Percentiles rank a stretch among this genome's conserved stretches.
phyloP scores from a whole-genome alignment of 1,284 basidiomycete genomes.

The Meripilus lineatus region DNA sequence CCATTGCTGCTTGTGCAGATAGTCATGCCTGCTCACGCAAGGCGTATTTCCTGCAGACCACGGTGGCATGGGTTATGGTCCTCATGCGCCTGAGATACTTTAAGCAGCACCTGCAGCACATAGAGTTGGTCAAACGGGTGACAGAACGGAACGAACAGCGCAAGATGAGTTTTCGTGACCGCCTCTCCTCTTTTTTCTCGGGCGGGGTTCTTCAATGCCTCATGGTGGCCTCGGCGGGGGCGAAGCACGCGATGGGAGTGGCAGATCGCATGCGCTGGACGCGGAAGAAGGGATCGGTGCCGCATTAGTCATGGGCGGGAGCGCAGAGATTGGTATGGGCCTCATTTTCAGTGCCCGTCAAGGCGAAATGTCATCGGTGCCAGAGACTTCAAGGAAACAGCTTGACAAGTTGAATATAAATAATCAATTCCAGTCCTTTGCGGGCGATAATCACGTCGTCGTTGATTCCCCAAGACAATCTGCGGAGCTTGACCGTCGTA shows the following conservation, averaged over 20 bases:
- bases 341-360: slow-evolving; percentile 17
- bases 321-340: slow-evolving; percentile 20
- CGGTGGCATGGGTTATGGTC: slow-evolving; percentile 53
- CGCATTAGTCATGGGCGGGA: slow-evolving; percentile 20
- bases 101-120: slow-evolving; percentile 33
- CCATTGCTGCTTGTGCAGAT: background rate
- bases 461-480: slow-evolving; percentile 17
- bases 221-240: no score
- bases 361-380: no score
- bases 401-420: no score
- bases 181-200: slow-evolving; percentile 6
- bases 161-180: slow-evolving; percentile 5
- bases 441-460: no score
- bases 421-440: no score
- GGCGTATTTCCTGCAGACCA: slow-evolving; percentile 25
- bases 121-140: slow-evolving; percentile 14
- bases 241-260: background rate
- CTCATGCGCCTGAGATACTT: slow-evolving; percentile 47
- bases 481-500: slow-evolving; percentile 10
- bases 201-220: no score
- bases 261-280: background rate
- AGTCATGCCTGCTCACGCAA: background rate
- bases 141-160: slow-evolving; percentile 12
- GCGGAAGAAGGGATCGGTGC: slow-evolving; percentile 20
- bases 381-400: no score